Percentiles rank a stretch among this genome's conserved stretches.
These are phyloP conservation scores for Aspergillus steynii DNA, from an alignment of 495 filamentous ascomycete species.

Conservation along the genomic window DNA sequence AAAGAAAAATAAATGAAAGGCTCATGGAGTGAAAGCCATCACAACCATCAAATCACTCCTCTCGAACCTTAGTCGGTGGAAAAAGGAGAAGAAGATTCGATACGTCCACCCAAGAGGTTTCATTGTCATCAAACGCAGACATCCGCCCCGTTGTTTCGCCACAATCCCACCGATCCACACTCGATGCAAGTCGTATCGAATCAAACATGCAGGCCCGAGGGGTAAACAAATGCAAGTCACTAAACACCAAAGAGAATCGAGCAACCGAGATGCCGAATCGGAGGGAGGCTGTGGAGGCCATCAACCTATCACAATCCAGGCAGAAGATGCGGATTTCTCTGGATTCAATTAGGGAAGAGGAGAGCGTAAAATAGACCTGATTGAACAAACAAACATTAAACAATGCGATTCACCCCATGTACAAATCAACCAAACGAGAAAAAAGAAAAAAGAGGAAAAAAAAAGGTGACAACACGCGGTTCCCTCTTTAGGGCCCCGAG, in stretches of 20 bases:
- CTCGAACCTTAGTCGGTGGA: no score
- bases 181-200: constrained; percentile 11
- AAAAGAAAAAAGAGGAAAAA: not conserved
- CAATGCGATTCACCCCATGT: constrained; percentile 42
- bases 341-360: not conserved
- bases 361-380: constrained; percentile 10
- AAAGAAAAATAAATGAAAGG: constrained; percentile 1
- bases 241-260: constrained; percentile 1
- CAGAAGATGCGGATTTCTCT: not conserved
- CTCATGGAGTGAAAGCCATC: no score
- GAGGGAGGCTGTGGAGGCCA: not conserved
- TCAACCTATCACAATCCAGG: constrained; percentile 1
- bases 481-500: not conserved
- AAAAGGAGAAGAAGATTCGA: not conserved
- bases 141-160: constrained; percentile 9
- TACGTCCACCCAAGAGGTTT: not conserved
- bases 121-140: not conserved
- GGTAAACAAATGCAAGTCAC: constrained; percentile 1
- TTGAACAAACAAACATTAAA: constrained; percentile 33
- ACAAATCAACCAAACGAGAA: constrained; percentile 34
- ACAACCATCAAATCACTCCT: no score
- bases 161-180: constrained; percentile 11
- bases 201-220: constrained; percentile 11
- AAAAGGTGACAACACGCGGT: not conserved
- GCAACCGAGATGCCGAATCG: constrained; percentile 1